Conservation (phyloP, 208 protist species). For the Tritrichomonas musculus region DNA sequence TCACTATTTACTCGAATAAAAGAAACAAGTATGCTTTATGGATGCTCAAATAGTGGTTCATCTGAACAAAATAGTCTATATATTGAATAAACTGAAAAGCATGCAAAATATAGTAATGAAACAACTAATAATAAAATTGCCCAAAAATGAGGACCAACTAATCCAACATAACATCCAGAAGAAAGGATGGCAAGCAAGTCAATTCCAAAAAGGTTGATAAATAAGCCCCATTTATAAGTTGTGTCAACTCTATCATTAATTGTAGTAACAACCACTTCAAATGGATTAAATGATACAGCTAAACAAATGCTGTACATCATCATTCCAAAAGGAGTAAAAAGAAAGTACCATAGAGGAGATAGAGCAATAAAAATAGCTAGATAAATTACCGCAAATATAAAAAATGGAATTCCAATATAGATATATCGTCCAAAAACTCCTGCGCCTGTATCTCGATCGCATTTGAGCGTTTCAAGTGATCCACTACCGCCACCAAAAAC, state of each 20-base stretch:
- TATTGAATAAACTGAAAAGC: not conserved
- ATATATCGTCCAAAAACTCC: not conserved
- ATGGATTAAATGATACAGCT: not conserved
- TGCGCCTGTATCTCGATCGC: not conserved
- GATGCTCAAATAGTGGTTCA: not conserved
- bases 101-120: not conserved
- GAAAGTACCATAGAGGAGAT: not conserved
- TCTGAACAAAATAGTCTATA: not conserved
- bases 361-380: not conserved
- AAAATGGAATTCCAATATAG: slow-evolving; percentile 18
- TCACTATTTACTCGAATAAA: no score
- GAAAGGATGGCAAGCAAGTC: not conserved
- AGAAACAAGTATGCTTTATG: no score
- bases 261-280: not conserved
- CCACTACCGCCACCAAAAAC: not conserved
- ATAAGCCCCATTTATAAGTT: not conserved
- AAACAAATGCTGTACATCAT: not conserved
- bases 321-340: not conserved
- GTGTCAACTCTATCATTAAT: not conserved
- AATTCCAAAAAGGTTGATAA: not conserved
- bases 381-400: slow-evolving; percentile 5
- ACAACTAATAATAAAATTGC: not conserved
- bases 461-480: not conserved
- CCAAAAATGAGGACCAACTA: not conserved
- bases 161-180: not conserved